phyloP scores from a whole-genome alignment of 2,329 filamentous ascomycete species.

The Fusarium illudens region DNA sequence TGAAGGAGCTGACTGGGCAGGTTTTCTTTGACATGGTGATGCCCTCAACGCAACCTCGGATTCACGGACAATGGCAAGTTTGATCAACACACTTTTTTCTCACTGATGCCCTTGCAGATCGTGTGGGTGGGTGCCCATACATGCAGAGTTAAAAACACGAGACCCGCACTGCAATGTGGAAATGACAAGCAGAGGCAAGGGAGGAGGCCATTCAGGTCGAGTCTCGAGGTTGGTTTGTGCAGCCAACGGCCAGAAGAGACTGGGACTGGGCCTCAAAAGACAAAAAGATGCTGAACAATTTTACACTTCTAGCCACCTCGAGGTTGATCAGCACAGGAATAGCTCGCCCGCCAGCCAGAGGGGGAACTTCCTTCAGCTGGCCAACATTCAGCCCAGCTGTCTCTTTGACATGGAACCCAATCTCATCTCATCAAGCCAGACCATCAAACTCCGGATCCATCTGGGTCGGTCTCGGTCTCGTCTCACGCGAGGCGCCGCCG shows the following conservation, averaged over 20 bases:
- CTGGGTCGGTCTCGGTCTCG: conserved; percentile 16
- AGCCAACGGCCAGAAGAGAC: neutral
- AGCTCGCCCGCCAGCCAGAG: neutral
- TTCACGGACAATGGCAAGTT: neutral
- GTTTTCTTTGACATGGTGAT: neutral
- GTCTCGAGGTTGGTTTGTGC: neutral
- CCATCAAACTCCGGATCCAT: conserved; percentile 18
- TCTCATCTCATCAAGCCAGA: neutral
- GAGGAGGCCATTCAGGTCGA: neutral
- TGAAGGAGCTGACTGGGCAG: neutral
- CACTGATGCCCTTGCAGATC: conserved; percentile 7
- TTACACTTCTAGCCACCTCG: neutral
- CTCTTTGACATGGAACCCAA: neutral
- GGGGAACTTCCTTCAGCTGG: neutral
- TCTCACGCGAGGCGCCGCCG: conserved; percentile 10
- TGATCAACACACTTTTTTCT: neutral
- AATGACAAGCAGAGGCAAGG: neutral
- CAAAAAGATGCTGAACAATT: neutral
- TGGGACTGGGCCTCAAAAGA: no score
- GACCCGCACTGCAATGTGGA: neutral
- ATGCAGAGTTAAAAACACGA: conserved; percentile 1
- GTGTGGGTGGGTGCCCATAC: neutral
- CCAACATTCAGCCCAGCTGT: neutral
- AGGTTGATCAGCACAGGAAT: neutral
- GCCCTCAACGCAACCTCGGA: neutral